A percentile compares a stretch with the other conserved stretches of the same genome.
Conservation (phyloP, 2,329 filamentous ascomycete genomes). For the Chalaropsis ovoidea region DNA sequence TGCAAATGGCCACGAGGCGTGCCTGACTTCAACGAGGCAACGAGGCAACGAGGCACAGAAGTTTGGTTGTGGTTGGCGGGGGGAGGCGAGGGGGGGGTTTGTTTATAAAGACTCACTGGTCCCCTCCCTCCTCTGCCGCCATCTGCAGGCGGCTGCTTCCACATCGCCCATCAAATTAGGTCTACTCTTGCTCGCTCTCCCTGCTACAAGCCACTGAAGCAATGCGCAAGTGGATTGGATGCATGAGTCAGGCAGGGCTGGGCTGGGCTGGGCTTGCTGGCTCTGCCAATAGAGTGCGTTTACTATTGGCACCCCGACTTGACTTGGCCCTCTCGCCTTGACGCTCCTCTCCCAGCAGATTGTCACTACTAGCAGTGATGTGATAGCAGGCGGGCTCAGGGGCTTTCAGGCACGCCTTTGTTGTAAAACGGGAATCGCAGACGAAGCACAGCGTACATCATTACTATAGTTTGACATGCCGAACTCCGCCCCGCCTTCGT, state of each 20-base stretch:
- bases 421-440: background rate
- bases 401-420: background rate
- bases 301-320: conserved; percentile 1
- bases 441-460: background rate
- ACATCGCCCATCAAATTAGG: background rate
- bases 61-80: background rate
- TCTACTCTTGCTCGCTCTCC: background rate
- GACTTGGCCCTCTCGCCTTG: background rate
- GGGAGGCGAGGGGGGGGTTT: background rate
- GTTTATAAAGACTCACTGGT: background rate
- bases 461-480: background rate
- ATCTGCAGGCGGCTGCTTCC: background rate
- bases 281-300: background rate
- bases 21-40: background rate
- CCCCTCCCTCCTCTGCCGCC: background rate
- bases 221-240: background rate
- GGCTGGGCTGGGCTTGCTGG: background rate
- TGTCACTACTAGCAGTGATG: background rate
- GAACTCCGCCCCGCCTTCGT: background rate
- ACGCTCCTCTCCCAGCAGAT: background rate
- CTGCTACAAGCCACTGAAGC: background rate
- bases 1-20: background rate
- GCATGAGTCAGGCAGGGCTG: background rate
- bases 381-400: background rate
- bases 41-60: background rate